A percentile compares a stretch with the other conserved stretches of the same genome.
phyloP scores from a whole-genome alignment of 2,329 filamentous ascomycete species.

The Curvularia spicifera region DNA sequence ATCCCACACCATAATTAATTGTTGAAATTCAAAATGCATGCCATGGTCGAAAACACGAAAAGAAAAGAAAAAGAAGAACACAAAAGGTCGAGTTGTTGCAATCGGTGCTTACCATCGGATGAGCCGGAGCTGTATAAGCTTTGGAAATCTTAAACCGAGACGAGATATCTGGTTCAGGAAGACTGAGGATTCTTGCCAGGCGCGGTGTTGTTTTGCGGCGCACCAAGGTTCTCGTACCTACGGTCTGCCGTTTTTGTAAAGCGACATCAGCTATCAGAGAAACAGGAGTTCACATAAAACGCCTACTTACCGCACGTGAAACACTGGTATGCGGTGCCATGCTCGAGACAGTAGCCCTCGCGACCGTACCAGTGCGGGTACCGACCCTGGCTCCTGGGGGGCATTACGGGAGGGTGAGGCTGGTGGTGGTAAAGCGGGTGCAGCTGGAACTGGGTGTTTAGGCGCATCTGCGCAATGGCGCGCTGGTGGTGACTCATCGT shows the following conservation, averaged over 20 bases:
- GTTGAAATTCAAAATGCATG: neutral
- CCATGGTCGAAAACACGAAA: neutral
- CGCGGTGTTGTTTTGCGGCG: neutral
- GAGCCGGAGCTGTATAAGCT: neutral
- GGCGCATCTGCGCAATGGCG: constrained; percentile 15
- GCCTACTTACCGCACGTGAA: constrained; percentile 16
- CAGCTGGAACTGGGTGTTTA: neutral
- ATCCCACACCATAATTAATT: neutral
- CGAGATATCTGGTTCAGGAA: neutral
- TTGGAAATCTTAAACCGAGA: neutral
- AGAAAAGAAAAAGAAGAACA: neutral
- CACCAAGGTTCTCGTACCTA: neutral
- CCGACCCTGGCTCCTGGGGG: neutral
- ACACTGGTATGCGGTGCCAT: constrained; percentile 23
- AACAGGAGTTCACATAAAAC: neutral
- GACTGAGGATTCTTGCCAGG: neutral
- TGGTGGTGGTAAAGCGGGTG: neutral
- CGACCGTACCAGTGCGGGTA: constrained; percentile 18
- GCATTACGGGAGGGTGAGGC: neutral
- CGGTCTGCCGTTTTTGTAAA: neutral
- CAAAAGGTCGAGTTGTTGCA: no score
- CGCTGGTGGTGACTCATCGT: constrained; percentile 27
- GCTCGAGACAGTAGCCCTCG: constrained; percentile 20
- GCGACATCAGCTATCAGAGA: neutral
- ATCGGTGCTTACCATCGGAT: no score